These are phyloP conservation scores for Fusarium ambrosium DNA, from an alignment of 2,329 filamentous ascomycete genomes.

Conservation along the genomic window DNA sequence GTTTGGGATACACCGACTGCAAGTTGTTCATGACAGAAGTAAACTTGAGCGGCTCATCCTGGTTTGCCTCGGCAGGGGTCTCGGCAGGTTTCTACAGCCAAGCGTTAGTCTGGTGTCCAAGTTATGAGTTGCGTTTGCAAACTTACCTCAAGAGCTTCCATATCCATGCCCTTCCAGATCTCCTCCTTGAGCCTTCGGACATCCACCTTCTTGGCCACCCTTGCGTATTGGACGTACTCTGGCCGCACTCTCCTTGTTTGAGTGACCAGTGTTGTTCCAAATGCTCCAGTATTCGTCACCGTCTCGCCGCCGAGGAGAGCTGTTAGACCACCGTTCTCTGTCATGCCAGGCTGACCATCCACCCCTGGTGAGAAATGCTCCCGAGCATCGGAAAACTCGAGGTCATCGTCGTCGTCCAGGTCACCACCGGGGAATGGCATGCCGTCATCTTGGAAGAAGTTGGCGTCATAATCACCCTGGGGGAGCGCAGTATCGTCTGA, in stretches of 20 bases:
- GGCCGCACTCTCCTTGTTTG: conserved; percentile 73
- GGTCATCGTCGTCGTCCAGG: conserved; percentile 73
- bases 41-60: conserved; percentile 78
- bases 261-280: conserved; percentile 77
- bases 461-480: conserved; percentile 90
- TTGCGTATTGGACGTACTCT: conserved; percentile 78
- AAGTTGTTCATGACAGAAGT: conserved; percentile 92
- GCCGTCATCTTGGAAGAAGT: conserved; percentile 95
- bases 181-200: conserved; percentile 78
- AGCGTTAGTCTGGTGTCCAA: conserved; percentile 22
- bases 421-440: conserved; percentile 75
- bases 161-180: conserved; percentile 75
- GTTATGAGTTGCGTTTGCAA: background rate
- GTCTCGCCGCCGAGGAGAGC: conserved; percentile 66
- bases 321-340: conserved; percentile 63
- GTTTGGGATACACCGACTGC: conserved; percentile 86
- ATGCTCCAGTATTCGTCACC: conserved; percentile 63
- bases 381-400: conserved; percentile 83
- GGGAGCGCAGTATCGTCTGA: conserved; percentile 69
- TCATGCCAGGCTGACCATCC: conserved; percentile 63
- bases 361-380: conserved; percentile 81
- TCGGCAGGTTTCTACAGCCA: conserved; percentile 38
- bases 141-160: conserved; percentile 67
- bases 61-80: conserved; percentile 48
- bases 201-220: conserved; percentile 79